Conservation (phyloP, 768 basidiomycete genomes). For the Psilocybe cyanescens region DNA sequence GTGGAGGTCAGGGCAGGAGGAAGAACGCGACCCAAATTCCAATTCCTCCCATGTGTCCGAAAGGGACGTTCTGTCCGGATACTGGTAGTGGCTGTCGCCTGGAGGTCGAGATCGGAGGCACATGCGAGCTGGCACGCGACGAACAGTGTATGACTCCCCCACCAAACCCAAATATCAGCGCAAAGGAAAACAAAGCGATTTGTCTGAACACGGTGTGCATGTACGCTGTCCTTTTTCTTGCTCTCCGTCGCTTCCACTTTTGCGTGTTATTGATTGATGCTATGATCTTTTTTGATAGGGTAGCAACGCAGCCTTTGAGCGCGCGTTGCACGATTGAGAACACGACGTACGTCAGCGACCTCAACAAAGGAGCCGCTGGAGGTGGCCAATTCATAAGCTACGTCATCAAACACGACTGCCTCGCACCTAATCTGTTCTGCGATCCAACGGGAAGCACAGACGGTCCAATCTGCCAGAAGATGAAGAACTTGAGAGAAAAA, state of each 20-base stretch:
- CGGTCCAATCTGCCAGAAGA: slow-evolving; percentile 44
- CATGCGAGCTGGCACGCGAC: slow-evolving; percentile 67
- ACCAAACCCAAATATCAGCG: slow-evolving; percentile 40
- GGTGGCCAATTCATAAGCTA: slow-evolving; percentile 47
- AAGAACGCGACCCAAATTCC: slow-evolving; percentile 23
- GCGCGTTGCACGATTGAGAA: slow-evolving; percentile 48
- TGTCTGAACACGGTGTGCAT: slow-evolving; percentile 64
- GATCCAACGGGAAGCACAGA: slow-evolving; percentile 33
- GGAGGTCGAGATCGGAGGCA: slow-evolving; percentile 42
- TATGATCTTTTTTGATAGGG: slow-evolving; percentile 35
- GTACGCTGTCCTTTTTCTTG: slow-evolving; percentile 35
- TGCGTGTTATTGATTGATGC: background rate
- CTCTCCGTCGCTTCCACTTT: background rate
- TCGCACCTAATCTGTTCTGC: slow-evolving; percentile 56
- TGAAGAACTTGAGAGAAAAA: slow-evolving; percentile 40
- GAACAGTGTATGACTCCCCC: slow-evolving; percentile 51
- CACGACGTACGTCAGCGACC: slow-evolving; percentile 37
- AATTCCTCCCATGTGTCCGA: slow-evolving; percentile 57
- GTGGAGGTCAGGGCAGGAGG: slow-evolving; percentile 16
- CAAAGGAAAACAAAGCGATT: slow-evolving; percentile 56
- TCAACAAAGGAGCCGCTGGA: slow-evolving; percentile 42
- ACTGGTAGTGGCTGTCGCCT: slow-evolving; percentile 60
- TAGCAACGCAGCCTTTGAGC: slow-evolving; percentile 57
- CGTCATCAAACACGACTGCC: slow-evolving; percentile 65
- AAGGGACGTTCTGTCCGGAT: slow-evolving; percentile 67